A percentile compares a stretch with the other conserved stretches of the same genome.
phyloP scores from a whole-genome alignment of 148 eudicot species.

The Silene uniflora region DNA sequence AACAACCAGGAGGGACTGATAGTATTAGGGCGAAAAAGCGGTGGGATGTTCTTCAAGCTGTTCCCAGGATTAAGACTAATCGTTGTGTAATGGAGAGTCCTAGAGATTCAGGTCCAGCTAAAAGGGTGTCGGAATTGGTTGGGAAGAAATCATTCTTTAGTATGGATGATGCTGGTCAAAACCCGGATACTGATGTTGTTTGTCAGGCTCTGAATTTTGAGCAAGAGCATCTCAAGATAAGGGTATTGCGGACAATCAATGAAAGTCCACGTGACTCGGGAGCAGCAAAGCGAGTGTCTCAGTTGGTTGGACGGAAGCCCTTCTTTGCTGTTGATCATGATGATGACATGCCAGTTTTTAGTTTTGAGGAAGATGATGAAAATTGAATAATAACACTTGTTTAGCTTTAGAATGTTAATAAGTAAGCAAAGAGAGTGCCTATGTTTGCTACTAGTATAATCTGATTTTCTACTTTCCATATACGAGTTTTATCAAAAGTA shows the following conservation, averaged over 20 bases:
- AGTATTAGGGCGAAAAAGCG: constrained; percentile 52
- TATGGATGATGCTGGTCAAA: constrained; percentile 24
- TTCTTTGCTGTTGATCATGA: constrained; percentile 34
- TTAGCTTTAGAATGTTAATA: constrained; percentile 16
- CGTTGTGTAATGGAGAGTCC: constrained; percentile 48
- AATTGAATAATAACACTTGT: neutral
- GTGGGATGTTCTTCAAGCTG: constrained; percentile 52
- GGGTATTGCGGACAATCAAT: constrained; percentile 29
- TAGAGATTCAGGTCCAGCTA: constrained; percentile 76
- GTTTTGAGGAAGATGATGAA: constrained; percentile 49
- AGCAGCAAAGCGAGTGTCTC: constrained; percentile 70
- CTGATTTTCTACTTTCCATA: neutral
- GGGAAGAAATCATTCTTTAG: constrained; percentile 56
- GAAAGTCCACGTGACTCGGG: constrained; percentile 78
- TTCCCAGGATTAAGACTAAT: constrained; percentile 54
- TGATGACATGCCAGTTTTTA: constrained; percentile 37
- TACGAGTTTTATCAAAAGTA: neutral
- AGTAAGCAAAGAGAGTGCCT: constrained; percentile 16
- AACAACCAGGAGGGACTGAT: constrained; percentile 23
- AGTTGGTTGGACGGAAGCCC: constrained; percentile 61
- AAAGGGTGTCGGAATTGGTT: constrained; percentile 58
- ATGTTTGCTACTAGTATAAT: constrained; percentile 14
- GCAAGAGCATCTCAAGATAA: constrained; percentile 50
- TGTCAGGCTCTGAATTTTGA: constrained; percentile 55
- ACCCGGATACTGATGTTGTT: constrained; percentile 39